Evolutionary conservation across 2,329 filamentous ascomycete species (phyloP).

Genomic region (Neurospora crassa): DNA sequence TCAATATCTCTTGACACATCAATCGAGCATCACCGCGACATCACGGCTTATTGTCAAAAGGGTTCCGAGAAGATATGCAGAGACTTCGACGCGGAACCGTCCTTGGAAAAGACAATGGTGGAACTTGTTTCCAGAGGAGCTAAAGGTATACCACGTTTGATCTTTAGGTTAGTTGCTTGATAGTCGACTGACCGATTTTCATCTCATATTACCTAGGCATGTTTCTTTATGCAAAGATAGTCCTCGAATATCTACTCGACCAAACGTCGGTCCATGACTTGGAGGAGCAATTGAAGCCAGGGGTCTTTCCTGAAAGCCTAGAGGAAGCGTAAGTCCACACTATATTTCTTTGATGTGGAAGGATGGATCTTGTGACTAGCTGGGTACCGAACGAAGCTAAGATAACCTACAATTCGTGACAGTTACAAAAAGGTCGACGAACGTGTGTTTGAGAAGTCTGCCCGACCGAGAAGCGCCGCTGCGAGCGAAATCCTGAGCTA

Average conservation of each 20-base stretch:
- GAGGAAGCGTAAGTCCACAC: neutral
- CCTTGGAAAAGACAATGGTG: neutral
- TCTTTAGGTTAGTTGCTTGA: neutral
- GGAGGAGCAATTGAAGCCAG: neutral
- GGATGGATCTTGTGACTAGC: too few relatives aligned
- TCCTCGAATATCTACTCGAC: neutral
- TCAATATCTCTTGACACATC: neutral
- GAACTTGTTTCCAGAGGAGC: neutral
- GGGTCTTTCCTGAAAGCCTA: neutral
- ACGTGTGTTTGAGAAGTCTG: neutral
- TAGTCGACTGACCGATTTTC: neutral
- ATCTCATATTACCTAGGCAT: neutral
- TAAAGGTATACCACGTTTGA: neutral
- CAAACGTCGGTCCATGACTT: neutral
- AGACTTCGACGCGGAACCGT: neutral
- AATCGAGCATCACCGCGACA: neutral
- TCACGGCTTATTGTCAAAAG: neutral
- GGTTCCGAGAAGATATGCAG: neutral
- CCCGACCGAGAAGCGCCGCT: neutral
- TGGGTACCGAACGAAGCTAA: neutral
- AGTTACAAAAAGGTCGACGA: neutral
- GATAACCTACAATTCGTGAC: neutral
- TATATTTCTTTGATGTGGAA: too few relatives aligned
- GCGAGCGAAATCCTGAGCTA: neutral
- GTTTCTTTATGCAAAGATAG: neutral